Percentiles rank a stretch among this genome's conserved stretches.
These are phyloP conservation scores for Pterulicium gracile DNA, from an alignment of 1,284 basidiomycete species.

Conservation along the genomic window DNA sequence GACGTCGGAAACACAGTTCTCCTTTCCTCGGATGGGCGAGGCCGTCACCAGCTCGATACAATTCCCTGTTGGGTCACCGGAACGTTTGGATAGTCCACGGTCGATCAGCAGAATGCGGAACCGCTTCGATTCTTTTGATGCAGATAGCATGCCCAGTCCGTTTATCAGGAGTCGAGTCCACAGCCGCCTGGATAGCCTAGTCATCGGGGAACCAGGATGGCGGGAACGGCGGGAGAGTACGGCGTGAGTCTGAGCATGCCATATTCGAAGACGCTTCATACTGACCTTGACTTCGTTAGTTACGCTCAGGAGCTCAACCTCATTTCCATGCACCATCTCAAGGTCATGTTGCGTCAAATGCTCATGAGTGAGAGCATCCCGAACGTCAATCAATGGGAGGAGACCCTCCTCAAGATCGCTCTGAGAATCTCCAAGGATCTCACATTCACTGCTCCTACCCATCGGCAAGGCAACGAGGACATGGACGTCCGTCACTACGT, in stretches of 20 bases:
- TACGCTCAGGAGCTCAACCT: conserved; percentile 76
- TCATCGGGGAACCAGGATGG: conserved; percentile 60
- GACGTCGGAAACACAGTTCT: conserved; percentile 43
- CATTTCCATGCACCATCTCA: conserved; percentile 79
- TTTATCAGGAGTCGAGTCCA: conserved; percentile 76
- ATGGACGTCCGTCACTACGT: conserved; percentile 94
- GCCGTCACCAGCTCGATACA: conserved; percentile 61
- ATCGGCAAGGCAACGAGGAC: conserved; percentile 69
- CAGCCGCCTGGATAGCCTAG: conserved; percentile 54
- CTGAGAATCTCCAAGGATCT: conserved; percentile 69
- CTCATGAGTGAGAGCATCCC: conserved; percentile 69
- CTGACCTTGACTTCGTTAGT: conserved; percentile 23
- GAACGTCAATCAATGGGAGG: conserved; percentile 78
- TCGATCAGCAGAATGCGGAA: conserved; percentile 37
- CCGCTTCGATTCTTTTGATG: conserved; percentile 56
- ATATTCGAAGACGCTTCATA: neutral
- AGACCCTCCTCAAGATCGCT: conserved; percentile 69
- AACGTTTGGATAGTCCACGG: conserved; percentile 51
- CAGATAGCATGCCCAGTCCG: conserved; percentile 58
- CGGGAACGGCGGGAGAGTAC: conserved; percentile 72
- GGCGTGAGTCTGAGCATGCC: conserved; percentile 39
- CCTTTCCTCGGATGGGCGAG: conserved; percentile 36
- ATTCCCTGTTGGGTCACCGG: conserved; percentile 68
- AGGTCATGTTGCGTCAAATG: conserved; percentile 84
- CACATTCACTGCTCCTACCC: conserved; percentile 64